Percentiles rank a stretch among this genome's conserved stretches.
phyloP scores from a whole-genome alignment of 257 asterid genomes.

The Nicotiana undulata region DNA sequence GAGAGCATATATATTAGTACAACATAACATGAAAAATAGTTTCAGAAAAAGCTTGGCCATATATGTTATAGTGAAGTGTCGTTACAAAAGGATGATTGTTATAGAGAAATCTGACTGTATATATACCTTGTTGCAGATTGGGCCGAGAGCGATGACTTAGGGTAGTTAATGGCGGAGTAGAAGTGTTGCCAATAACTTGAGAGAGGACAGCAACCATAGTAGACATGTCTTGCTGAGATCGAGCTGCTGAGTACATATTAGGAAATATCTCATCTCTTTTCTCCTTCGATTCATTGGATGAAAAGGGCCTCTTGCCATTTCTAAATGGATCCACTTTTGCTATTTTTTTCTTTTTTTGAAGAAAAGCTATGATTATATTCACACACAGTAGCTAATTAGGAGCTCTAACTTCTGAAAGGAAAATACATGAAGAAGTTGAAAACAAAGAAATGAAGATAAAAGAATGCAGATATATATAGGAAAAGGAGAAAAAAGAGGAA shows the following conservation, averaged over 20 bases:
- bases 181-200: background rate
- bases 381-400: too few relatives aligned
- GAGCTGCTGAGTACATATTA: background rate
- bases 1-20: too few relatives aligned
- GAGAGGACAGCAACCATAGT: conserved; percentile 9
- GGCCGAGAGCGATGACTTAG: background rate
- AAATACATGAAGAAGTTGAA: too few relatives aligned
- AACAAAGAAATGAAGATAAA: background rate
- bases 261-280: background rate
- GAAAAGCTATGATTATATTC: background rate
- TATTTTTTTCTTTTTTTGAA: background rate
- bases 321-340: background rate
- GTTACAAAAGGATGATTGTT: too few relatives aligned
- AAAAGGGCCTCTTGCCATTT: conserved; percentile 25
- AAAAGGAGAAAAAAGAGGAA: background rate
- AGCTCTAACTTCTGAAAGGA: too few relatives aligned
- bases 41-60: too few relatives aligned
- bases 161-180: background rate
- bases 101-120: too few relatives aligned
- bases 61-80: too few relatives aligned
- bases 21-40: too few relatives aligned
- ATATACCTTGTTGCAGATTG: conserved; percentile 2
- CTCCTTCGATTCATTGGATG: conserved; percentile 19
- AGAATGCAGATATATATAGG: background rate
- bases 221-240: conserved; percentile 10